Conservation (phyloP, 2,329 filamentous ascomycete species). For the Fusarium sp. region DNA sequence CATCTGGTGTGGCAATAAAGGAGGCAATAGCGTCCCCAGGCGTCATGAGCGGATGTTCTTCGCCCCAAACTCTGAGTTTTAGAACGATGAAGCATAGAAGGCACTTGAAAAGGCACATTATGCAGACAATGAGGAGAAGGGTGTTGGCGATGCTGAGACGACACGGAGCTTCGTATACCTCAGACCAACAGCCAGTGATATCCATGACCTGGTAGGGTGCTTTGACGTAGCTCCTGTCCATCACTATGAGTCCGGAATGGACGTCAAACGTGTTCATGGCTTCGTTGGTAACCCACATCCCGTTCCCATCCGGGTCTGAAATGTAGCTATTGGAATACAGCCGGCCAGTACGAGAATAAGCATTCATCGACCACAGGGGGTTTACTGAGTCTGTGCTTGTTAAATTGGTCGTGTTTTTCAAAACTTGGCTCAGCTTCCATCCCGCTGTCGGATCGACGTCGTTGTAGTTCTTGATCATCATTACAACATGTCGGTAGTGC, state of each 20-base stretch:
- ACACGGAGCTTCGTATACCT: conserved; percentile 25
- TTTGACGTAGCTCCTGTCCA: background rate
- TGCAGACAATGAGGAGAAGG: conserved; percentile 29
- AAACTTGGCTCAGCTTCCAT: conserved; percentile 29
- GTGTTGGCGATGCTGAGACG: conserved; percentile 29
- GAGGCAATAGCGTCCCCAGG: conserved; percentile 40
- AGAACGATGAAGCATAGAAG: conserved; percentile 22
- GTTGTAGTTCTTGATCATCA: conserved; percentile 28
- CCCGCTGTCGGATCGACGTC: conserved; percentile 19
- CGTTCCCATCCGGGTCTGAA: background rate
- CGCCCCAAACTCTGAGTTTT: conserved; percentile 23
- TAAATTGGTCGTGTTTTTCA: conserved; percentile 5
- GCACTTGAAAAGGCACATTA: conserved; percentile 36
- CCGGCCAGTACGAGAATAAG: conserved; percentile 11
- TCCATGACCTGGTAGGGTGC: conserved; percentile 22
- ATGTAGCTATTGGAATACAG: background rate
- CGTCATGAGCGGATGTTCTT: conserved; percentile 32
- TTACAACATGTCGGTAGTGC: conserved; percentile 25
- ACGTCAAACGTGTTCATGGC: conserved; percentile 2
- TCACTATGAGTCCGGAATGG: conserved; percentile 11
- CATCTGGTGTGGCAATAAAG: conserved; percentile 26
- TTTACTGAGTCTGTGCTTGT: conserved; percentile 5
- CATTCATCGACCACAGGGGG: conserved; percentile 19
- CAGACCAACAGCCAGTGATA: conserved; percentile 25
- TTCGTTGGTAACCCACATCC: background rate